Evolutionary conservation across 2,329 filamentous ascomycete species (phyloP).

Genomic region (Bipolaris victoriae): DNA sequence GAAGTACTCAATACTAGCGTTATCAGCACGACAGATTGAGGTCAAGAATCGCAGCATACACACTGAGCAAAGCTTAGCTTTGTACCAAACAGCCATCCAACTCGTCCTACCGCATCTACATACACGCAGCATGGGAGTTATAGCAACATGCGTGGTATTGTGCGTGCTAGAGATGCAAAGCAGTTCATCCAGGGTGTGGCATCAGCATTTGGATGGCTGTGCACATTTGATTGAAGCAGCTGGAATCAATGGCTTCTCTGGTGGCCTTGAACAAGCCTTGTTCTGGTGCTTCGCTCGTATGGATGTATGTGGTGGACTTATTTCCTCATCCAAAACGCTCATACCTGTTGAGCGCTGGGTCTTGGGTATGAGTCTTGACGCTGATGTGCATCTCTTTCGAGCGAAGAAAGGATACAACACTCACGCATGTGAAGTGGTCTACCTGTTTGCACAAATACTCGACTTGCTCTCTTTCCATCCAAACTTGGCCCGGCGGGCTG

Average conservation of each 20-base stretch:
- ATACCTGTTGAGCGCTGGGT: constrained; percentile 60
- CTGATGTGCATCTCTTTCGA: constrained; percentile 50
- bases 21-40: constrained; percentile 63
- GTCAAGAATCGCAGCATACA: constrained; percentile 55
- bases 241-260: constrained; percentile 58
- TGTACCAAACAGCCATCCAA: constrained; percentile 63
- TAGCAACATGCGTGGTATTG: constrained; percentile 57
- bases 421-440: constrained; percentile 66
- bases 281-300: constrained; percentile 67
- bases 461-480: constrained; percentile 32
- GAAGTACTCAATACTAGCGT: constrained; percentile 60
- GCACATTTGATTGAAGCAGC: constrained; percentile 60
- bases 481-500: constrained; percentile 31
- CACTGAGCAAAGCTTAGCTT: constrained; percentile 58
- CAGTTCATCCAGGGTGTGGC: constrained; percentile 59
- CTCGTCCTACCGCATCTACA: constrained; percentile 53
- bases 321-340: constrained; percentile 59
- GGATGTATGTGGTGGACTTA: constrained; percentile 63
- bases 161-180: constrained; percentile 59
- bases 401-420: constrained; percentile 55
- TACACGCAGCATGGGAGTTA: constrained; percentile 53
- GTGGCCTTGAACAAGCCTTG: constrained; percentile 60
- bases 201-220: constrained; percentile 63
- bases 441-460: constrained; percentile 58
- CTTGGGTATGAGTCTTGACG: constrained; percentile 47